phyloP scores from a whole-genome alignment of 345 rosid species.

The Acer yangbiense region DNA sequence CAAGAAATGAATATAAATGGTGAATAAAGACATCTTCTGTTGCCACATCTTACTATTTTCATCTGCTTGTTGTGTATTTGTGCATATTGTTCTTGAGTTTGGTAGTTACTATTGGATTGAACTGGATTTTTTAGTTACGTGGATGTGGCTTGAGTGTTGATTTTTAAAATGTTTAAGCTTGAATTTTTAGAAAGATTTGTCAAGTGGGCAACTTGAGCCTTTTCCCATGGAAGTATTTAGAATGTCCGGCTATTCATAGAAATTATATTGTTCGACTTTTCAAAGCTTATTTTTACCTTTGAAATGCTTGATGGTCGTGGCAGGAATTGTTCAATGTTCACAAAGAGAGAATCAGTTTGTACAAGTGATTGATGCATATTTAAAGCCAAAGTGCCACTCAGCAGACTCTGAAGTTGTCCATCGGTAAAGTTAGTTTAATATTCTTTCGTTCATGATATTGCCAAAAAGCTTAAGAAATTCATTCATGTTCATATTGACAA shows the following conservation, averaged over 20 bases:
- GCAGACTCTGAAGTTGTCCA: slow-evolving; percentile 69
- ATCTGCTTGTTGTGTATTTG: slow-evolving; percentile 13
- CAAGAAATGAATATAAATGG: slow-evolving; percentile 40
- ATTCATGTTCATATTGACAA: neutral
- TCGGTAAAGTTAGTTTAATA: slow-evolving; percentile 45
- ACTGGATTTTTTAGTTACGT: neutral
- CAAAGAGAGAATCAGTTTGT: slow-evolving; percentile 44
- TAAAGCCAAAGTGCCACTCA: slow-evolving; percentile 76
- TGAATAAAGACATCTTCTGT: slow-evolving; percentile 28
- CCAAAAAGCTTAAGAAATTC: slow-evolving; percentile 1
- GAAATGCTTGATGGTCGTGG: slow-evolving; percentile 18
- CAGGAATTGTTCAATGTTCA: slow-evolving; percentile 39
- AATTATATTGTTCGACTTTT: neutral
- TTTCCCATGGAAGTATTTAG: neutral
- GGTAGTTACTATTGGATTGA: neutral
- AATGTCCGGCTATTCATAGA: neutral
- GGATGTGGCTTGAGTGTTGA: neutral
- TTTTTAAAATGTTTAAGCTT: neutral
- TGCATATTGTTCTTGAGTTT: neutral
- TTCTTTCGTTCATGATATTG: slow-evolving; percentile 14
- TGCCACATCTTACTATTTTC: slow-evolving; percentile 15
- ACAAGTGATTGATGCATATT: slow-evolving; percentile 79
- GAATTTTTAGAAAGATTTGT: slow-evolving; percentile 3
- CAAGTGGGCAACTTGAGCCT: neutral
- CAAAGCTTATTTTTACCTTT: slow-evolving; percentile 2